Conservation (phyloP, 352 stramenopile genomes). For the Phytophthora pistaciae region DNA sequence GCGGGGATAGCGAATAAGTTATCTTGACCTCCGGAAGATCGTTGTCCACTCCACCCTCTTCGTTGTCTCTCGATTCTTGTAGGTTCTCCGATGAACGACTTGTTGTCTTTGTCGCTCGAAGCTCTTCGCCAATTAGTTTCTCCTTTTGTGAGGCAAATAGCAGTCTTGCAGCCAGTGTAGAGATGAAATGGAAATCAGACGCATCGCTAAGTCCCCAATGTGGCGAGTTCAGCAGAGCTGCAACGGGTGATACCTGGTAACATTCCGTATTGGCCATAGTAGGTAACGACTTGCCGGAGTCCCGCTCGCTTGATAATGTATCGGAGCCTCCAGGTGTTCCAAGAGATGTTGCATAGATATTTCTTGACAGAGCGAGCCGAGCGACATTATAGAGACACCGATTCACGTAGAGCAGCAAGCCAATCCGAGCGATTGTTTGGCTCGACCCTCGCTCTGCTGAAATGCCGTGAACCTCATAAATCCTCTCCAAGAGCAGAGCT, state of each 20-base stretch:
- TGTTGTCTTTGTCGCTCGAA: slow-evolving; percentile 33
- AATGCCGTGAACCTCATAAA: slow-evolving; percentile 2
- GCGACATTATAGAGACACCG: slow-evolving; percentile 47
- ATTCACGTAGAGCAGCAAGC: slow-evolving; percentile 57
- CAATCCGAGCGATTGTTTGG: slow-evolving; percentile 40
- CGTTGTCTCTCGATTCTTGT: slow-evolving; percentile 14
- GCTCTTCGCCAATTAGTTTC: slow-evolving; percentile 38
- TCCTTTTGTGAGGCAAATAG: slow-evolving; percentile 58
- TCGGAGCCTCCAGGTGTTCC: background rate
- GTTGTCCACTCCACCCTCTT: slow-evolving; percentile 11
- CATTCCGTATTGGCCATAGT: slow-evolving; percentile 9
- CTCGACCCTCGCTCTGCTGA: background rate
- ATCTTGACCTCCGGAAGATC: slow-evolving; percentile 32
- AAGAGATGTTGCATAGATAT: slow-evolving; percentile 30
- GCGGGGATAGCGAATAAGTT: slow-evolving; percentile 3
- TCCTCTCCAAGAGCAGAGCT: slow-evolving; percentile 35
- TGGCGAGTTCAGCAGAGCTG: slow-evolving; percentile 33
- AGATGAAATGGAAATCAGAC: slow-evolving; percentile 26
- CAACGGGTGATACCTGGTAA: slow-evolving; percentile 28
- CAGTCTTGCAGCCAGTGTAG: slow-evolving; percentile 18
- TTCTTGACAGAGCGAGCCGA: slow-evolving; percentile 45
- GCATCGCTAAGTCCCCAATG: slow-evolving; percentile 34
- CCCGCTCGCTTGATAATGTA: background rate
- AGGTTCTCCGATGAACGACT: slow-evolving; percentile 15
- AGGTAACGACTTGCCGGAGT: background rate